Evolutionary conservation across 345 rosid genomes (phyloP).

Genomic region (Rubroshorea leprosula): DNA sequence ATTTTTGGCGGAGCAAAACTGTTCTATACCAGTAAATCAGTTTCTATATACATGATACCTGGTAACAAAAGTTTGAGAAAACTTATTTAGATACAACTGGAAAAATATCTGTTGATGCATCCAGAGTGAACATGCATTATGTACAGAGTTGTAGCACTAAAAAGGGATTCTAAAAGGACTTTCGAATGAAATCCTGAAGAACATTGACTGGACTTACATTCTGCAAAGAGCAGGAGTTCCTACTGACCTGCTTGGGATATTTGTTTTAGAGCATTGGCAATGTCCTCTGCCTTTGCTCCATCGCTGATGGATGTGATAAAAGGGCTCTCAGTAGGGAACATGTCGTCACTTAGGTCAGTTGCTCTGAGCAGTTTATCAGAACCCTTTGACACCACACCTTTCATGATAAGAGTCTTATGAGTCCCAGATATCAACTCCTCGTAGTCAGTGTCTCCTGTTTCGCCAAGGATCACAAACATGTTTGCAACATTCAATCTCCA

Average conservation of each 20-base stretch:
- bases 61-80: no score
- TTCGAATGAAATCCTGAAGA: no score
- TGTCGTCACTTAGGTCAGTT: conserved; percentile 57
- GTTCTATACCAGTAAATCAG: no score
- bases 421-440: conserved; percentile 81
- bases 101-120: no score
- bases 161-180: no score
- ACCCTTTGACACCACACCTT: conserved; percentile 50
- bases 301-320: conserved; percentile 39
- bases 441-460: conserved; percentile 79
- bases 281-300: conserved; percentile 42
- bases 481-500: conserved; percentile 86
- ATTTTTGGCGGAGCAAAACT: no score
- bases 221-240: conserved; percentile 18
- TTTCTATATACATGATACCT: no score
- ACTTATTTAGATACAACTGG: no score
- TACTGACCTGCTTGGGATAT: conserved; percentile 41
- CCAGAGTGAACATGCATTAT: no score
- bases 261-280: conserved; percentile 46
- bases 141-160: no score
- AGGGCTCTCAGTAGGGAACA: conserved; percentile 65
- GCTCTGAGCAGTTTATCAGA: conserved; percentile 60
- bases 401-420: conserved; percentile 69
- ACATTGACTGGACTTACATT: no score
- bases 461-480: conserved; percentile 83